Percentiles rank a stretch among this genome's conserved stretches.
phyloP scores from a whole-genome alignment of 306 rosid genomes.

The Vicia villosa region DNA sequence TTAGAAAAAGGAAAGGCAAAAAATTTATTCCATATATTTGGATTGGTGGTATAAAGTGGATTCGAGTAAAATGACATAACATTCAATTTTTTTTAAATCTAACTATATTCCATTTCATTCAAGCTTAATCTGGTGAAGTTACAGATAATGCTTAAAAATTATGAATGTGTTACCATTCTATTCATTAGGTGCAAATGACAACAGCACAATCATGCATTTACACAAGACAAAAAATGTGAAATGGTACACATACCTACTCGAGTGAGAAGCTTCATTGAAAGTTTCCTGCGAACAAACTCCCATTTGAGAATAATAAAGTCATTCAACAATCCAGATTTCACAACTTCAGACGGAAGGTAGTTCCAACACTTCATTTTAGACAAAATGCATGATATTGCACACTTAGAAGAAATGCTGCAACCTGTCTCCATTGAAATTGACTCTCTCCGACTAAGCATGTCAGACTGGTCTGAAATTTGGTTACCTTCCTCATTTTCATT shows the following conservation, averaged over 20 bases:
- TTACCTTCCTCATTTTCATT: constrained; percentile 39
- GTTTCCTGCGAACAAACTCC: constrained; percentile 78
- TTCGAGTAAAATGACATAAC: not conserved
- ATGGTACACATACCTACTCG: constrained; percentile 59
- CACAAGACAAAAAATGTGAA: constrained; percentile 26
- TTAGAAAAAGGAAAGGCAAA: constrained; percentile 30
- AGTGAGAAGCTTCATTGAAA: constrained; percentile 62
- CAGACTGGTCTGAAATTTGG: constrained; percentile 38
- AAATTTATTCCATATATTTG: not conserved
- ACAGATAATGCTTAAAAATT: not conserved
- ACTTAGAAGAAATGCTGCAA: constrained; percentile 45
- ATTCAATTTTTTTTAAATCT: not conserved
- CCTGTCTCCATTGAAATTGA: constrained; percentile 36
- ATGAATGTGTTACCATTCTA: not conserved
- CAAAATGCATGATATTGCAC: constrained; percentile 45
- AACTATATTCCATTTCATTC: not conserved
- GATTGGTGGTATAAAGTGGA: not conserved
- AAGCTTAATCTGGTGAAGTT: not conserved
- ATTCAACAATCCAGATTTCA: constrained; percentile 54
- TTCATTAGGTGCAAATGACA: not conserved
- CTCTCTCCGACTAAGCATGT: constrained; percentile 36
- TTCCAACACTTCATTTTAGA: constrained; percentile 69
- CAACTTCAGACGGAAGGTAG: constrained; percentile 61
- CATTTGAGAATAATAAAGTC: constrained; percentile 68
- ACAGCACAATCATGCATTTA: constrained; percentile 9